Evolutionary conservation across 768 basidiomycete species (phyloP), one percentile per base, ranked within the genome.

Genomic region (Suillus sp.): DNA sequence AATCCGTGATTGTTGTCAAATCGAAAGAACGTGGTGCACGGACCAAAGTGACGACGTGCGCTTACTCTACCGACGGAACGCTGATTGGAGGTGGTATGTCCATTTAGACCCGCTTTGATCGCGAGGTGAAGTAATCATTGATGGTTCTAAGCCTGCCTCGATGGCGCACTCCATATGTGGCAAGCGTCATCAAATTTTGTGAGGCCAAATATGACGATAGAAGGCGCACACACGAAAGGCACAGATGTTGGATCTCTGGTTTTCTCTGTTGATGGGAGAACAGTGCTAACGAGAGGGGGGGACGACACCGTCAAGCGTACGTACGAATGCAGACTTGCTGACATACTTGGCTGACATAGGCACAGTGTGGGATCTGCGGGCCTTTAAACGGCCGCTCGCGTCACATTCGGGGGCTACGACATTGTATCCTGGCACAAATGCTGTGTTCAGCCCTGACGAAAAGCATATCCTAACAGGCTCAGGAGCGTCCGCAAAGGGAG

Each of bases 101-200:
- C 48, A 20, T 40, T 63, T 75, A 72, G 40, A 62, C 64, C 60
- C 50, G 20, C 51, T 32, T 7, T 22, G 50, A 55, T 47, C 4
- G 20, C 57, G n/a, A 20, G 30, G 61, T 32, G 58, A 62, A n/a
- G 62, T 40, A 60, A 37, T 51, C 47, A 48, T 48, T 48, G 58
- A 22, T 57, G 63, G 59, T 67, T 60, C 62, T 60, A 66, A 97
- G 95, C 88, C 20, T 95, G 95, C 71, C 74, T 91, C 65, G 97
- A 99, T 75, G 97, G 97, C 4, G 89, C 95, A 11, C 70, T 99
- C 62, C 94, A 98, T 72, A 82, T 98, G 77, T 99, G 96, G 96
- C 87, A 92, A 68, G 84, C 94, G 22, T 90, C 81, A 50, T 92
- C 93, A 34, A 99, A 98, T 78, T 95, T 96, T 74, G 93, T 95